Conservation (phyloP, 208 protist species). For the Trypanosoma avium region DNA sequence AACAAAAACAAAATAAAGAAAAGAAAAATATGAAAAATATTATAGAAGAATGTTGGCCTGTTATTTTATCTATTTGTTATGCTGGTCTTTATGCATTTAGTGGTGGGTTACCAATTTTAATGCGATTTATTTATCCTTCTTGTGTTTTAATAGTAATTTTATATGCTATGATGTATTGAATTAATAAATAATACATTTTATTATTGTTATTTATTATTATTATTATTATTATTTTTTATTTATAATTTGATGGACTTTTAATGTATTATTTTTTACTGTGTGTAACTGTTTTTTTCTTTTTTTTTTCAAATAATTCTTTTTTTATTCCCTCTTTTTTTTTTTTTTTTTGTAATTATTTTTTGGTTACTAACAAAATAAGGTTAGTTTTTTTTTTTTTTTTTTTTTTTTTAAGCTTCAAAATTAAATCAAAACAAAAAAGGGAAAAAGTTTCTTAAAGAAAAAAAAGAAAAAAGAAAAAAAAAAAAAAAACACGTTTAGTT, state of each 20-base stretch:
- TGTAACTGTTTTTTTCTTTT: neutral
- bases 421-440: neutral
- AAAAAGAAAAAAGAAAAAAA: too few species aligned
- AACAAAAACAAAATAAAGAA: neutral
- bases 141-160: constrained; percentile 24
- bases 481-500: neutral
- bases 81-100: constrained; percentile 51
- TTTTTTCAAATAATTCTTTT: neutral
- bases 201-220: neutral
- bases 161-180: constrained; percentile 18
- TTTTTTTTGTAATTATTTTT: too few species aligned
- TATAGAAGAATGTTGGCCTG: constrained; percentile 47
- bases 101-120: constrained; percentile 58
- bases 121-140: constrained; percentile 48
- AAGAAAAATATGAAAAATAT: constrained; percentile 8
- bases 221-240: constrained; percentile 1
- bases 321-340: neutral
- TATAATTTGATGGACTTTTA: neutral
- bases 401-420: neutral
- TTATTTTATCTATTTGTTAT: constrained; percentile 36
- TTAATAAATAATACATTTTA: neutral
- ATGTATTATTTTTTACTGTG: neutral
- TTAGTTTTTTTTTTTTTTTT: constrained; percentile 10
- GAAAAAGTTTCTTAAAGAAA: neutral
- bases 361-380: too few species aligned